These are phyloP conservation scores for Fennellomyces sp. DNA, from an alignment of 371 early-diverging fungal species.

Conservation along the genomic window DNA sequence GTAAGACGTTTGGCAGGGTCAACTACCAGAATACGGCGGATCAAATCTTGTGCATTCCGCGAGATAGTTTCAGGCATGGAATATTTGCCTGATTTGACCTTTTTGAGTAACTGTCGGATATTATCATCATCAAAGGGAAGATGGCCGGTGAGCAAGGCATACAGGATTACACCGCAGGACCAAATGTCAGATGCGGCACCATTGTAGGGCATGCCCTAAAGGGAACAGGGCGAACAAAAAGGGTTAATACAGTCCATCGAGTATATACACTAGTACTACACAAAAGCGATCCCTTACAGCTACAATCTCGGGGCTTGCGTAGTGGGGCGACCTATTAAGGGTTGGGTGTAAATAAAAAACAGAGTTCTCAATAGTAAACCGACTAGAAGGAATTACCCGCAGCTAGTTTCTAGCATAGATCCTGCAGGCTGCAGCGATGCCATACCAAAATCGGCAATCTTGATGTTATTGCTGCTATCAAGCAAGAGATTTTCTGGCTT, in stretches of 20 bases:
- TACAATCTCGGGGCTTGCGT: conserved; percentile 94
- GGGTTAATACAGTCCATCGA: no score
- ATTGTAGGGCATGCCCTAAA: conserved; percentile 70
- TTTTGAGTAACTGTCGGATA: conserved; percentile 70
- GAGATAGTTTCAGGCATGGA: conserved; percentile 72
- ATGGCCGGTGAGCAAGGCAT: conserved; percentile 73
- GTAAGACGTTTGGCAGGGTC: conserved; percentile 46
- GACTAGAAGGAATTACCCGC: conserved; percentile 49
- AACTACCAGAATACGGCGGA: conserved; percentile 49
- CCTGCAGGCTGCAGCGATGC: conserved; percentile 76
- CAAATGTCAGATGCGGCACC: conserved; percentile 83
- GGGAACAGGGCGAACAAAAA: no score
- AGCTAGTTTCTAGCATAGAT: conserved; percentile 80
- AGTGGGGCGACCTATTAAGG: conserved; percentile 79
- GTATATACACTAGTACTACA: background rate
- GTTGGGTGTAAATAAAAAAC: conserved; percentile 3
- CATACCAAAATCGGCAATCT: conserved; percentile 89
- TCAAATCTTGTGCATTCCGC: conserved; percentile 63
- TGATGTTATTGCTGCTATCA: conserved; percentile 78
- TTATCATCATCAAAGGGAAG: conserved; percentile 88
- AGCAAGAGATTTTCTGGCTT: conserved; percentile 96
- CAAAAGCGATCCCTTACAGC: conserved; percentile 39
- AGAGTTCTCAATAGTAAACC: background rate
- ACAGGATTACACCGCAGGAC: conserved; percentile 80
- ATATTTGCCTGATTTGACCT: conserved; percentile 62